Percentiles rank a stretch among this genome's conserved stretches.
Evolutionary conservation across 2,329 filamentous ascomycete species (phyloP).

Genomic region (Dryadomyces quercus-mongolicae): DNA sequence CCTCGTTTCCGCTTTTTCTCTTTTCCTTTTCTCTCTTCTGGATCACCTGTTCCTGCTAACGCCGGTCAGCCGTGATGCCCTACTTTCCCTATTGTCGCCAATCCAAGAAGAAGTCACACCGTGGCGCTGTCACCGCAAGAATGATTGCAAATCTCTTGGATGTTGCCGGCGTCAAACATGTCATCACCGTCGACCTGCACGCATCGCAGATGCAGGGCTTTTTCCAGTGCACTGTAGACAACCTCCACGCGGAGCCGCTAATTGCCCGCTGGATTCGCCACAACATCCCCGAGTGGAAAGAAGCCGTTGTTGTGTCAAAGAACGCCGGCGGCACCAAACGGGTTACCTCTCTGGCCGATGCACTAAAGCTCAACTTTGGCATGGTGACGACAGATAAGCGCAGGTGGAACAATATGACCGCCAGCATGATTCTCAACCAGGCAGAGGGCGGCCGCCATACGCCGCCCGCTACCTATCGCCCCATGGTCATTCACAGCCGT

Average conservation of each 20-base stretch:
- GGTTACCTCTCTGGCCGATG: slow-evolving; percentile 90
- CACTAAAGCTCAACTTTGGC: slow-evolving; percentile 92
- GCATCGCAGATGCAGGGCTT: slow-evolving; percentile 99
- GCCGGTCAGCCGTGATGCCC: slow-evolving; percentile 60
- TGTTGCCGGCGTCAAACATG: slow-evolving; percentile 90
- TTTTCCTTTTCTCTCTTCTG: too few species aligned
- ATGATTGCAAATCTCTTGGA: slow-evolving; percentile 94
- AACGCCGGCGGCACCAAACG: slow-evolving; percentile 96
- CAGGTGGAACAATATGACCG: slow-evolving; percentile 54
- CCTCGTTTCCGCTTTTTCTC: too few species aligned
- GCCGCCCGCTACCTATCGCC: slow-evolving; percentile 22
- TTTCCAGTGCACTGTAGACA: slow-evolving; percentile 95
- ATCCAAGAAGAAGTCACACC: slow-evolving; percentile 97
- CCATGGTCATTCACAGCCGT: slow-evolving; percentile 4
- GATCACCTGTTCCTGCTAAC: neutral
- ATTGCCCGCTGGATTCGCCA: slow-evolving; percentile 91
- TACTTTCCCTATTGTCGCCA: slow-evolving; percentile 99
- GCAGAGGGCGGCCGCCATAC: slow-evolving; percentile 47
- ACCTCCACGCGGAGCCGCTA: slow-evolving; percentile 88
- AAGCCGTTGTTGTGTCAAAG: slow-evolving; percentile 95
- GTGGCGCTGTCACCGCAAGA: slow-evolving; percentile 88
- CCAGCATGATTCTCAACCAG: slow-evolving; percentile 65
- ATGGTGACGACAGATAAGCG: slow-evolving; percentile 81
- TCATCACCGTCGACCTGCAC: slow-evolving; percentile 94
- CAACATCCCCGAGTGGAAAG: slow-evolving; percentile 76